Evolutionary conservation across 1,284 basidiomycete genomes (phyloP), one percentile per base, ranked within the genome.

Genomic region (Bothia castanella): DNA sequence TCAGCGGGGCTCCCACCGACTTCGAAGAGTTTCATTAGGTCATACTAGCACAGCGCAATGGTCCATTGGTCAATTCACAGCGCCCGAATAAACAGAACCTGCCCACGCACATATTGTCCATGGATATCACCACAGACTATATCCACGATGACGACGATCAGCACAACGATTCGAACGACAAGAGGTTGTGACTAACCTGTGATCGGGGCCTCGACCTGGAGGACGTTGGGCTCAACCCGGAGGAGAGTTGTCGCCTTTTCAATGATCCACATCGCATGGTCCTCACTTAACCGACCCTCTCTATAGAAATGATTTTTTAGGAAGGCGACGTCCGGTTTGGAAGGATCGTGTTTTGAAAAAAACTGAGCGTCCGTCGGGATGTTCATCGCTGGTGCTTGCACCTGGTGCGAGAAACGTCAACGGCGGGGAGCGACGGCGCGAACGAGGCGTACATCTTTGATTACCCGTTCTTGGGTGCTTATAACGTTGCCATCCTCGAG

Each of bases 301-400:
- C 95, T 85, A 70, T 98, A 98, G 67, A 99, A 97, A 73, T 99
- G 96, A 64, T 98, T 98, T 78, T 99, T 99, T 57, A 99, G 78
- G 72, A 96, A 99, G 30, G 92, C 93, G 62, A 98, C 80, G 71
- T 98, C 91, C n/a, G 92, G 93, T 69, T 94, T 95, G 32, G 85
- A 78, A 42, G 81, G 82, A 72, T 94, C 89, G 58, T 83, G 82
- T 56, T 83, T 81, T 52, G 87, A 87, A 73, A 86, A 96, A 79
- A 98, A 97, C 70, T 99, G 92, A 55, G 90, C 91, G 62, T 92
- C 85, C 4, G 93, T 94, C 0, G 96, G 96, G 50, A 87, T 80
- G 58, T 78, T 80, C 86, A 97, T 95, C 47, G 96, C 96, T 20
- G 93, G 93, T 20, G 92, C 92, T 84, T 96, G 93, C 8, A 96